Evolutionary conservation across 805 yeast genomes (phyloP), one percentile per base, ranked within the genome.

Genomic region (Myxozyma kluyveri): DNA sequence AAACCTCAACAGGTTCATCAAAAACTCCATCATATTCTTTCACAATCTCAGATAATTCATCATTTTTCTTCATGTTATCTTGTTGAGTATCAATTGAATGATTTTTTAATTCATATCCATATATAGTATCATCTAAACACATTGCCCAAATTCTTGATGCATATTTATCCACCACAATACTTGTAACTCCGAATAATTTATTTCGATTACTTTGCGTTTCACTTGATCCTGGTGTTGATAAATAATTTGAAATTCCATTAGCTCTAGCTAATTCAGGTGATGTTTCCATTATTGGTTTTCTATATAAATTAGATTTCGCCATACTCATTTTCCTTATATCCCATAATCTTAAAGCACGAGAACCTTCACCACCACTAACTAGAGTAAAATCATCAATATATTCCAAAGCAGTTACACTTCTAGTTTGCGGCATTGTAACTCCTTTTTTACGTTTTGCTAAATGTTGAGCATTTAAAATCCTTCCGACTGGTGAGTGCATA

Each of bases 141-240:
- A 55, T 29, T 10, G 57, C 49, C 57, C 57, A 52, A 14, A 55
- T 26, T 24, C 43, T 35, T 3, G 37, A 17, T 2, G 44, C 45
- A 4, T 22, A 6, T 14, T 42, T 45, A 19, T 55, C 57, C 18
- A 55, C 24, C 4, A 35, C 50, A 3, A 55, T 14, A 10, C 57
- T 51, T 22, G 59, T 55, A 21, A 55, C 36, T 10, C 59, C 59
- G n/a, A n/a, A n/a, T n/a, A n/a, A n/a, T n/a, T n/a, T n/a, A n/a
- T n/a, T n/a, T n/a, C n/a, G n/a, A n/a, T n/a, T n/a, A n/a, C n/a
- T n/a, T n/a, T n/a, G n/a, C n/a, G n/a, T n/a, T n/a, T n/a, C n/a
- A n/a, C n/a, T n/a, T n/a, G n/a, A n/a, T n/a, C n/a, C n/a, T n/a
- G n/a, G n/a, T n/a, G n/a, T n/a, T n/a, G n/a, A n/a, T n/a, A n/a